A percentile compares a stretch with the other conserved stretches of the same genome.
Evolutionary conservation across 2,329 filamentous ascomycete genomes (phyloP).

Genomic region (Neopestalotiopsis clavispora): DNA sequence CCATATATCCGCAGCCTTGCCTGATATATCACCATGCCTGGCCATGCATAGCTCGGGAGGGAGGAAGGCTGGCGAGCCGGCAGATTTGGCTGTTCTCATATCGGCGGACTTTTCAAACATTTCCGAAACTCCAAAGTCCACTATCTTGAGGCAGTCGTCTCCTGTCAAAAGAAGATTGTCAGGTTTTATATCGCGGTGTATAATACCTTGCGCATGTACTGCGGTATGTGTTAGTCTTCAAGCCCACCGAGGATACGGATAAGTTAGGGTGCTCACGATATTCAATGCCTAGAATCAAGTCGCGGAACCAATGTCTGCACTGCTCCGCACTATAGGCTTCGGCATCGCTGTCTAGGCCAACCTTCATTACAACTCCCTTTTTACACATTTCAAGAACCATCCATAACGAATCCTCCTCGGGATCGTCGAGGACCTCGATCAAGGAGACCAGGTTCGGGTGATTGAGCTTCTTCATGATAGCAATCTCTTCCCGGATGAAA

Average conservation of each 20-base stretch:
- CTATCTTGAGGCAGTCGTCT: constrained; percentile 94
- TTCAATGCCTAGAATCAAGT: constrained; percentile 92
- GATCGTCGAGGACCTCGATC: constrained; percentile 94
- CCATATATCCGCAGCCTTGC: constrained; percentile 93
- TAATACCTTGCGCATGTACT: constrained; percentile 93
- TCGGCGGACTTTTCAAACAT: constrained; percentile 88
- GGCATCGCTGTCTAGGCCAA: constrained; percentile 82
- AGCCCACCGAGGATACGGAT: background rate
- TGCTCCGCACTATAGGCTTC: constrained; percentile 82
- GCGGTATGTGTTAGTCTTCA: background rate
- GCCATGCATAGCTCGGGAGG: constrained; percentile 90
- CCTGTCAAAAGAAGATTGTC: constrained; percentile 91
- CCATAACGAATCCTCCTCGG: constrained; percentile 92
- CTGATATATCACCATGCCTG: constrained; percentile 85
- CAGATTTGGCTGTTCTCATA: constrained; percentile 92
- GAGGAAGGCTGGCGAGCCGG: constrained; percentile 92
- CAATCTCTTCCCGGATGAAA: constrained; percentile 93
- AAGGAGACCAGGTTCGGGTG: constrained; percentile 93
- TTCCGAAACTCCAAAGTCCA: constrained; percentile 98
- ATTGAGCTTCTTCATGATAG: constrained; percentile 98
- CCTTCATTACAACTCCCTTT: constrained; percentile 96
- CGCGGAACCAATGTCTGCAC: constrained; percentile 91
- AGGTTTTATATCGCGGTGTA: constrained; percentile 97
- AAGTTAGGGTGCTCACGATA: constrained; percentile 66
- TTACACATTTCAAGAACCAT: constrained; percentile 99